These are phyloP conservation scores for Mycena citricolor DNA, from an alignment of 1,284 basidiomycete genomes.

Conservation along the genomic window DNA sequence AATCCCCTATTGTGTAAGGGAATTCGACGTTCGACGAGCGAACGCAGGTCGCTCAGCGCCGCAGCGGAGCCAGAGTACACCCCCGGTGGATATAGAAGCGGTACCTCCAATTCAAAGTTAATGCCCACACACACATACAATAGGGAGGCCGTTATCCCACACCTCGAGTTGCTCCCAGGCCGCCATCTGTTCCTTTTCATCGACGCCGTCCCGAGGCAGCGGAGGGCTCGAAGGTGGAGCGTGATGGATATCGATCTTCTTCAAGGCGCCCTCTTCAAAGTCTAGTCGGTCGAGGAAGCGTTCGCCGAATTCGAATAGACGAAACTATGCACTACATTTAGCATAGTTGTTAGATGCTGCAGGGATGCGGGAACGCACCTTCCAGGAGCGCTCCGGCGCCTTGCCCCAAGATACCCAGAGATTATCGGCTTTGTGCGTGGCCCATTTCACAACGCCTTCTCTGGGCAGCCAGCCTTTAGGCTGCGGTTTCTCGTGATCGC, in stretches of 20 bases:
- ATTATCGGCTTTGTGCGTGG: conserved; percentile 47
- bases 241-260: conserved; percentile 49
- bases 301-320: conserved; percentile 62
- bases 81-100: conserved; percentile 66
- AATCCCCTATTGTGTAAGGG: conserved; percentile 68
- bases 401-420: conserved; percentile 68
- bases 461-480: conserved; percentile 34
- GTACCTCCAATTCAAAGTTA: conserved; percentile 60
- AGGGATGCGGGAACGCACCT: conserved; percentile 41
- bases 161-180: conserved; percentile 18
- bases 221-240: conserved; percentile 16
- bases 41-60: conserved; percentile 53
- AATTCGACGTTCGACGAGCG: conserved; percentile 51
- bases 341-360: background rate
- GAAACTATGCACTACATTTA: conserved; percentile 40
- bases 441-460: conserved; percentile 43
- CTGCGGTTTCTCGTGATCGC: conserved; percentile 10
- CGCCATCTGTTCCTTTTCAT: conserved; percentile 25
- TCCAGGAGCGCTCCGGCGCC: conserved; percentile 62
- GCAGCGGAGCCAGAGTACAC: conserved; percentile 41
- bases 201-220: conserved; percentile 8
- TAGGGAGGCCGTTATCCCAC: no score
- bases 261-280: conserved; percentile 74
- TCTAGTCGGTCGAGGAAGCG: conserved; percentile 67
- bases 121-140: no score